A percentile compares a stretch with the other conserved stretches of the same genome.
These are phyloP conservation scores for Perkinsus olseni DNA, from an alignment of 169 alveolate species.

Conservation along the genomic window DNA sequence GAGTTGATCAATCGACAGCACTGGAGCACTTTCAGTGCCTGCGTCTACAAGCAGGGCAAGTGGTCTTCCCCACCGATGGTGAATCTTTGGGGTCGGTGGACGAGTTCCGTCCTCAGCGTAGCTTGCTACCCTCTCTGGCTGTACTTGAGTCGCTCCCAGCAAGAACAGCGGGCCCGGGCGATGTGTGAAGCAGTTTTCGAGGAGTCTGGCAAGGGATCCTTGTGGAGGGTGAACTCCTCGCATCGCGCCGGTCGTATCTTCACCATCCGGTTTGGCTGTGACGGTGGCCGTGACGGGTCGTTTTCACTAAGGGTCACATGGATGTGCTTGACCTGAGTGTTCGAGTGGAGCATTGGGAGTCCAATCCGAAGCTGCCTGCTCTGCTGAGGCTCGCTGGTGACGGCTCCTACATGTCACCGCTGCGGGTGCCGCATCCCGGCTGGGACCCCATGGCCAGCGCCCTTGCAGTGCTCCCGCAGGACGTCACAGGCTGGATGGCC, in stretches of 20 bases:
- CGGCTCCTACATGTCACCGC: background rate
- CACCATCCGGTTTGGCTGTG: background rate
- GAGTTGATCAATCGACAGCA: background rate
- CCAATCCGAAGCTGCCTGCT: background rate
- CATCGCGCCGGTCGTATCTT: background rate
- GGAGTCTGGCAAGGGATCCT: background rate
- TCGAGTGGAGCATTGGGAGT: background rate
- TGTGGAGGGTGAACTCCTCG: background rate
- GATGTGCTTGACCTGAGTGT: background rate
- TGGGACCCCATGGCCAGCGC: constrained; percentile 3
- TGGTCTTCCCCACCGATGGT: background rate
- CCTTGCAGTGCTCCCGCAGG: background rate
- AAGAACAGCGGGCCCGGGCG: background rate
- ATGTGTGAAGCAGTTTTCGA: background rate
- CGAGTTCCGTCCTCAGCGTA: background rate
- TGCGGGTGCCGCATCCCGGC: background rate
- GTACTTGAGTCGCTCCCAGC: background rate
- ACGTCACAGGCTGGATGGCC: background rate
- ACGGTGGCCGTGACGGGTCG: background rate
- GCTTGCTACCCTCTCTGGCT: background rate
- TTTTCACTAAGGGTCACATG: background rate
- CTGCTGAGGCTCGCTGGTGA: background rate
- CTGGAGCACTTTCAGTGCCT: background rate
- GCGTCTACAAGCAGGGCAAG: background rate
- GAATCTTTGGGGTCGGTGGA: background rate